A percentile compares a stretch with the other conserved stretches of the same genome.
Evolutionary conservation across 805 yeast species (phyloP).

Genomic region (Cyberlindnera xishuangbannaensis): DNA sequence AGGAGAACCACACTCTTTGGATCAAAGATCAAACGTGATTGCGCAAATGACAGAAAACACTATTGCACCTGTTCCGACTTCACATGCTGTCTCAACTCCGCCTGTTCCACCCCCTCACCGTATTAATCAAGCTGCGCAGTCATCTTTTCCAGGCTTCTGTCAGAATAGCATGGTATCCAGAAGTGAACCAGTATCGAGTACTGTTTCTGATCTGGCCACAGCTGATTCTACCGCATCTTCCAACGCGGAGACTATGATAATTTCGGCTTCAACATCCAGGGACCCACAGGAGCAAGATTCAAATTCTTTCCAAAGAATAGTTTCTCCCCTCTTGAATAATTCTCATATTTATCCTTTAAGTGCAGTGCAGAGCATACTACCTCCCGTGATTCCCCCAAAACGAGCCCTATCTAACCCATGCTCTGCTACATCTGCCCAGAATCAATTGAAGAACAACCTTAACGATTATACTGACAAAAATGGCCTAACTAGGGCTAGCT

Average conservation of each 20-base stretch:
- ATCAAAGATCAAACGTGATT: no score
- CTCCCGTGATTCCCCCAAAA: constrained; percentile 3
- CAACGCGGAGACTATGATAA: no score
- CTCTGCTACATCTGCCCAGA: constrained; percentile 12
- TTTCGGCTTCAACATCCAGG: no score
- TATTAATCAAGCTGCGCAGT: constrained; percentile 1
- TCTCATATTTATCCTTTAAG: neutral
- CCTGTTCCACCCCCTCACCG: constrained; percentile 16
- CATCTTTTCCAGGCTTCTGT: constrained; percentile 1
- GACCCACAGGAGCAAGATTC: no score
- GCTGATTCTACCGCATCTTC: no score
- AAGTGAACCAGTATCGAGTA: no score
- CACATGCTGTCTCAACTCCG: constrained; percentile 1
- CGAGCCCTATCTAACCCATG: constrained; percentile 8
- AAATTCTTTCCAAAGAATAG: no score
- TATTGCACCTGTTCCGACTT: neutral
- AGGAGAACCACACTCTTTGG: no score
- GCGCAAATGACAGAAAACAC: no score
- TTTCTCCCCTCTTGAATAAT: neutral
- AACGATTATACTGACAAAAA: constrained; percentile 2
- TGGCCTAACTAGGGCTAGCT: constrained; percentile 7
- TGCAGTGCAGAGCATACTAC: neutral
- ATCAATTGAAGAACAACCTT: constrained; percentile 11
- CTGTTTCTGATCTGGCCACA: no score
- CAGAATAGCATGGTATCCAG: no score